phyloP scores from a whole-genome alignment of 371 early-diverging fungal species.

The Actinomortierella ambigua region DNA sequence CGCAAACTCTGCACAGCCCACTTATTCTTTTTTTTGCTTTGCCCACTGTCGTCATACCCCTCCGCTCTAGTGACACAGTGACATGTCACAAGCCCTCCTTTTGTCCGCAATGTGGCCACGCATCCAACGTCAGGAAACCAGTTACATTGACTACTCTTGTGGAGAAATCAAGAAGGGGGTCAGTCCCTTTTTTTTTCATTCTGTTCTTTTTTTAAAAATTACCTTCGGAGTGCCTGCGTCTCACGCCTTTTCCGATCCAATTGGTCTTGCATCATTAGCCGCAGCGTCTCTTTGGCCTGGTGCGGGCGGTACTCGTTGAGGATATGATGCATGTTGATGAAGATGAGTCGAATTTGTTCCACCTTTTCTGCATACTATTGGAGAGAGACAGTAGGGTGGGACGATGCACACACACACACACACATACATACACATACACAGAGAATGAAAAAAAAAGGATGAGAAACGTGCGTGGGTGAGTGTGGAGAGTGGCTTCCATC shows the following conservation, averaged over 20 bases:
- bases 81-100: no score
- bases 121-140: no score
- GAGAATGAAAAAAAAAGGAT: not conserved
- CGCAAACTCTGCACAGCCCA: no score
- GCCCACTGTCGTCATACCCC: no score
- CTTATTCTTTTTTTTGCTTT: no score
- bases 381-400: not conserved
- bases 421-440: no score
- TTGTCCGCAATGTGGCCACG: no score
- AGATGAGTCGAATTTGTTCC: slow-evolving; percentile 68
- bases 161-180: no score
- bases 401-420: not conserved
- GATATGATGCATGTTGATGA: slow-evolving; percentile 78
- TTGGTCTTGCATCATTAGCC: slow-evolving; percentile 74
- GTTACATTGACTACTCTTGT: no score
- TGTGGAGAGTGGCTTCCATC: not conserved
- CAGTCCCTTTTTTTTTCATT: no score
- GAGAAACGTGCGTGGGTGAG: not conserved
- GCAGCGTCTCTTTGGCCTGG: slow-evolving; percentile 75
- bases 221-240: slow-evolving; percentile 59
- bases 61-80: no score
- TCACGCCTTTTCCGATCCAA: slow-evolving; percentile 58
- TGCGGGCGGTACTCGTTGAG: slow-evolving; percentile 75
- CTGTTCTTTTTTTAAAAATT: slow-evolving; percentile 14
- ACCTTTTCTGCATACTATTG: slow-evolving; percentile 59